phyloP scores from a whole-genome alignment of 352 stramenopile species.

The Pythium aquatile region DNA sequence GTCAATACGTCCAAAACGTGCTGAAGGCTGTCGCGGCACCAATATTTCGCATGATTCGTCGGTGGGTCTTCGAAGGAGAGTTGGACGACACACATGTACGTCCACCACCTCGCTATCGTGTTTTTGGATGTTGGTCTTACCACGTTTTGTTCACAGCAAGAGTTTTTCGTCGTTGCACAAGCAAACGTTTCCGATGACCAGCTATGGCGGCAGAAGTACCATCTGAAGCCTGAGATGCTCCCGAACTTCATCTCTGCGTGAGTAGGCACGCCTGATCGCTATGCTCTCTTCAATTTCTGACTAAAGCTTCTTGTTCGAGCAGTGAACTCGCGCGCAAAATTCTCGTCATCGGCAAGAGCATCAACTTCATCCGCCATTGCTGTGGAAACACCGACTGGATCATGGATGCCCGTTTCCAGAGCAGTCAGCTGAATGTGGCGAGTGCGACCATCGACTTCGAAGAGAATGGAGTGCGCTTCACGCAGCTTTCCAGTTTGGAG shows the following conservation, averaged over 20 bases:
- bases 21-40: constrained; percentile 77
- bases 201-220: constrained; percentile 87
- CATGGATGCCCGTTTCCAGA: constrained; percentile 47
- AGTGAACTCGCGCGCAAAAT: constrained; percentile 92
- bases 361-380: constrained; percentile 98
- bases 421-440: constrained; percentile 34
- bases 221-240: constrained; percentile 81
- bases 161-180: constrained; percentile 87
- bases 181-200: constrained; percentile 73
- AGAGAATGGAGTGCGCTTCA: constrained; percentile 66
- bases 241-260: constrained; percentile 86
- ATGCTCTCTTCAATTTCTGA: background rate
- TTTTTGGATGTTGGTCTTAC: constrained; percentile 1
- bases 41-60: constrained; percentile 87
- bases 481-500: constrained; percentile 67
- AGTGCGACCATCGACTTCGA: constrained; percentile 44
- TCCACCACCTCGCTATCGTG: background rate
- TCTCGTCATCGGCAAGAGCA: constrained; percentile 96
- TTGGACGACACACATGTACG: constrained; percentile 83
- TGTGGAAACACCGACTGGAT: constrained; percentile 89
- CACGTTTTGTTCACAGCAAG: constrained; percentile 37
- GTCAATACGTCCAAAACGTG: constrained; percentile 69
- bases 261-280: constrained; percentile 2
- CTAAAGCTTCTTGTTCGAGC: background rate
- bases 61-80: constrained; percentile 87